These are phyloP conservation scores for Colletotrichum sp. DNA, from an alignment of 2,329 filamentous ascomycete species.

Conservation along the genomic window DNA sequence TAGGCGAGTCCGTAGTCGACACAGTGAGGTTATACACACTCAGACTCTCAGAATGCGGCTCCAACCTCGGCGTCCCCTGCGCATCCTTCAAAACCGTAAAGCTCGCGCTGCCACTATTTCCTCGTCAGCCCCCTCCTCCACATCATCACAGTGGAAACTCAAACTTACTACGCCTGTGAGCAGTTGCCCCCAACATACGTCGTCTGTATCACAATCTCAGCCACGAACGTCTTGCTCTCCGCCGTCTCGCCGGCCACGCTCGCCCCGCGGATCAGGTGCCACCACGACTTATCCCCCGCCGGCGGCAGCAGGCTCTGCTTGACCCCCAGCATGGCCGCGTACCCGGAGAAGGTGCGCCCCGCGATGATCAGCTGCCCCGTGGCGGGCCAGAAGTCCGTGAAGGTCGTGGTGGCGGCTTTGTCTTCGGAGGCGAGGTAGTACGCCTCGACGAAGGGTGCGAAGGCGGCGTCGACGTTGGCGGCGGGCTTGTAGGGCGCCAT, in stretches of 20 bases:
- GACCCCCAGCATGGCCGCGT: background rate
- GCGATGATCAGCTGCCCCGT: background rate
- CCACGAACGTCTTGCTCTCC: background rate
- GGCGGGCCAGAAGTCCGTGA: constrained; percentile 17
- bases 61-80: background rate
- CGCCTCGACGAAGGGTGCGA: background rate
- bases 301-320: constrained; percentile 11
- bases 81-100: constrained; percentile 9
- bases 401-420: background rate
- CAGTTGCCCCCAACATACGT: background rate
- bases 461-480: background rate
- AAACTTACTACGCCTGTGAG: constrained; percentile 8
- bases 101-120: background rate
- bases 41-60: constrained; percentile 1
- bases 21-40: constrained; percentile 11
- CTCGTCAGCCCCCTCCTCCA: background rate
- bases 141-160: too few species aligned
- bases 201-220: constrained; percentile 8
- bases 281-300: background rate
- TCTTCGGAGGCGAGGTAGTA: constrained; percentile 7
- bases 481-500: background rate
- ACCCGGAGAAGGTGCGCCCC: background rate
- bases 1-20: constrained; percentile 3
- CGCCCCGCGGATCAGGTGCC: constrained; percentile 12
- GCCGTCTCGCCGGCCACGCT: background rate